These are phyloP conservation scores for Cytospora schulzeri DNA, from an alignment of 2,329 filamentous ascomycete species.

Conservation along the genomic window DNA sequence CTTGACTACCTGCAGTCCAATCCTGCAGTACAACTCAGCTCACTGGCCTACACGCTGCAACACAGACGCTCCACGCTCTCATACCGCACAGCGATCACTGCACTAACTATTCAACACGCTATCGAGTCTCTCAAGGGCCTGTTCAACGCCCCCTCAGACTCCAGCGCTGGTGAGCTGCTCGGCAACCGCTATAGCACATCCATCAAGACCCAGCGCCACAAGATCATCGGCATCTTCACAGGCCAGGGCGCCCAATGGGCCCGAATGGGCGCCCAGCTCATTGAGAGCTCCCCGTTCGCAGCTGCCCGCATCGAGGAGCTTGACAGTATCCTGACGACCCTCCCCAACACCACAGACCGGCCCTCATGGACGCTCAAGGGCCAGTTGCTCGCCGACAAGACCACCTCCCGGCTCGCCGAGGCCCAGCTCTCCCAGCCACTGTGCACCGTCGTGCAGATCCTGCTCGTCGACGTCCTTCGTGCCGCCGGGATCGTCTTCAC, in stretches of 20 bases:
- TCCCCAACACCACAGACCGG: too few relatives aligned
- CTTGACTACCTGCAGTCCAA: too few relatives aligned
- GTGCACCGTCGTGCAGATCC: constrained; percentile 45
- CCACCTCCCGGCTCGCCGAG: constrained; percentile 25
- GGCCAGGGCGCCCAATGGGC: constrained; percentile 41
- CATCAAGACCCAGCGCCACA: not conserved
- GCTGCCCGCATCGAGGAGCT: too few relatives aligned
- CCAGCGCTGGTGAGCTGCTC: too few relatives aligned
- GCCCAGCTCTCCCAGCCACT: constrained; percentile 29
- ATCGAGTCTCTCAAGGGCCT: too few relatives aligned
- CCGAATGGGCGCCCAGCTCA: constrained; percentile 37
- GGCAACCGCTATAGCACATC: too few relatives aligned
- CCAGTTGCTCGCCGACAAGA: constrained; percentile 17
- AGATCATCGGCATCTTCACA: constrained; percentile 35
- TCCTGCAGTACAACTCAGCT: too few relatives aligned
- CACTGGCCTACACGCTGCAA: constrained; percentile 34
- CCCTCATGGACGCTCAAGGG: constrained; percentile 21
- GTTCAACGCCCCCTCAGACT: too few relatives aligned
- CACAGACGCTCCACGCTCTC: too few relatives aligned
- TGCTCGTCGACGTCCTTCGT: constrained; percentile 39
- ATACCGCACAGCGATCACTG: too few relatives aligned
- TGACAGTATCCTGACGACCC: too few relatives aligned
- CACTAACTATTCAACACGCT: too few relatives aligned
- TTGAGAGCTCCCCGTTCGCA: constrained; percentile 23
- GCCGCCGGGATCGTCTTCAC: constrained; percentile 30